Evolutionary conservation across 2,329 filamentous ascomycete genomes (phyloP).

Genomic region (Aspergillus melleus): DNA sequence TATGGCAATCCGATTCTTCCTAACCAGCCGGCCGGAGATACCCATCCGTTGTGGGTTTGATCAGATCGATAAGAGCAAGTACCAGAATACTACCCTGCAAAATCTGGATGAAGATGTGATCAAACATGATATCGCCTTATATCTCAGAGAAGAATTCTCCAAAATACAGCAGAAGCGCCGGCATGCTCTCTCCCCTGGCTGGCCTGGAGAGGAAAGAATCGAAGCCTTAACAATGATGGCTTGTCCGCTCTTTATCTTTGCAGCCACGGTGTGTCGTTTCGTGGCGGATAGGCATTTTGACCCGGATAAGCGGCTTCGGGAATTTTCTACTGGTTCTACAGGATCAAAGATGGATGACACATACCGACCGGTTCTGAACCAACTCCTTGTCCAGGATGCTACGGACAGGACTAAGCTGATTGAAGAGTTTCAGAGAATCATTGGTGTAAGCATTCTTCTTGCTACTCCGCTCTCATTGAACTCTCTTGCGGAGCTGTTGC

Average conservation of each 20-base stretch:
- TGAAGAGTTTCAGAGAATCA: neutral
- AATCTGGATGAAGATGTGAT: neutral
- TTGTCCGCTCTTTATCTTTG: constrained; percentile 11
- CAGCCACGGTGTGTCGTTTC: constrained; percentile 10
- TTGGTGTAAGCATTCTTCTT: no score
- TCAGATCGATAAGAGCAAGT: neutral
- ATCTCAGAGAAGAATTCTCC: constrained; percentile 3
- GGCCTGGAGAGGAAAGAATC: constrained; percentile 7
- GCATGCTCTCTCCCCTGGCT: neutral
- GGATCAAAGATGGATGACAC: constrained; percentile 7
- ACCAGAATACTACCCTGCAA: constrained; percentile 4
- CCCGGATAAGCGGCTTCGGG: constrained; percentile 2
- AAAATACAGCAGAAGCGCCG: neutral
- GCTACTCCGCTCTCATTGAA: no score
- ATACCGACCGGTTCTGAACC: constrained; percentile 8
- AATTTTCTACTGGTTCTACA: neutral
- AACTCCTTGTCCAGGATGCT: neutral
- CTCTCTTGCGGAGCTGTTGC: no score
- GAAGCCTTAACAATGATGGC: constrained; percentile 3
- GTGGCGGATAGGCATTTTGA: neutral
- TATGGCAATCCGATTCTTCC: constrained; percentile 3
- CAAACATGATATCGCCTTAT: constrained; percentile 7
- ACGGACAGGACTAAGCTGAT: neutral
- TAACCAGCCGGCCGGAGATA: constrained; percentile 4
- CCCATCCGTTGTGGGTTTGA: constrained; percentile 1